Evolutionary conservation across 176 grass and related monocot species (phyloP).

Genomic region (Bromus sterilis): DNA sequence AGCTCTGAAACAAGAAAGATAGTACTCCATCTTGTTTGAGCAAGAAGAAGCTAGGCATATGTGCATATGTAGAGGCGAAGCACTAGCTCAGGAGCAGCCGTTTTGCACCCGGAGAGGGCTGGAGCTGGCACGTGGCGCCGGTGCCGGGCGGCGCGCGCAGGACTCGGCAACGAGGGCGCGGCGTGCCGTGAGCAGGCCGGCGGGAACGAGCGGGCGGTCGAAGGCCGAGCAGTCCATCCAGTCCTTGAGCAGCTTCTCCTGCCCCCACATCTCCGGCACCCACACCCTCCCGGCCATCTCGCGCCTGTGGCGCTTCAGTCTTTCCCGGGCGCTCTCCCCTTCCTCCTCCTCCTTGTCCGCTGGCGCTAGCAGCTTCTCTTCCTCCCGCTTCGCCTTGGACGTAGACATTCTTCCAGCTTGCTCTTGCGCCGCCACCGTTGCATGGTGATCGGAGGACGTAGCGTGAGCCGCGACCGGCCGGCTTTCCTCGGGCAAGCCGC

Average conservation of each 20-base stretch:
- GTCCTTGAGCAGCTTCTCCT: conserved; percentile 64
- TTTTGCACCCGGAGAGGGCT: conserved; percentile 31
- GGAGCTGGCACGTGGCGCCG: not conserved
- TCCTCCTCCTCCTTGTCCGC: not conserved
- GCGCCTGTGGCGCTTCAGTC: conserved; percentile 53
- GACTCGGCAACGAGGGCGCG: conserved; percentile 46
- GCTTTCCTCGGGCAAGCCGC: not conserved
- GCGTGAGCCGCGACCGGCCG: not conserved
- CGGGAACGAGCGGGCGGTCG: conserved; percentile 37
- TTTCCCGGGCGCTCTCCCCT: conserved; percentile 32
- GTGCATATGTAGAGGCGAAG: not conserved
- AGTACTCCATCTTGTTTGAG: conserved; percentile 32
- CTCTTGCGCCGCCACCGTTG: not conserved
- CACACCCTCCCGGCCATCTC: conserved; percentile 57
- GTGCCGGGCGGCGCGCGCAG: conserved; percentile 21
- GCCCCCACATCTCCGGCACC: conserved; percentile 67
- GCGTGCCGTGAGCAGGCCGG: conserved; percentile 40
- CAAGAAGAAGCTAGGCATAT: conserved; percentile 4
- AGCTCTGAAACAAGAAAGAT: conserved; percentile 19
- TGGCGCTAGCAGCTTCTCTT: not conserved
- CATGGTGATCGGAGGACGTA: not conserved
- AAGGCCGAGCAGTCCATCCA: conserved; percentile 53
- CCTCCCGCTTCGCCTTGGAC: not conserved
- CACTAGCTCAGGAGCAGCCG: conserved; percentile 18
- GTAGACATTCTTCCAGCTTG: not conserved